Base-by-base conservation (phyloP, 129 eudicot genomes). In the Lonicera japonica region DNA sequence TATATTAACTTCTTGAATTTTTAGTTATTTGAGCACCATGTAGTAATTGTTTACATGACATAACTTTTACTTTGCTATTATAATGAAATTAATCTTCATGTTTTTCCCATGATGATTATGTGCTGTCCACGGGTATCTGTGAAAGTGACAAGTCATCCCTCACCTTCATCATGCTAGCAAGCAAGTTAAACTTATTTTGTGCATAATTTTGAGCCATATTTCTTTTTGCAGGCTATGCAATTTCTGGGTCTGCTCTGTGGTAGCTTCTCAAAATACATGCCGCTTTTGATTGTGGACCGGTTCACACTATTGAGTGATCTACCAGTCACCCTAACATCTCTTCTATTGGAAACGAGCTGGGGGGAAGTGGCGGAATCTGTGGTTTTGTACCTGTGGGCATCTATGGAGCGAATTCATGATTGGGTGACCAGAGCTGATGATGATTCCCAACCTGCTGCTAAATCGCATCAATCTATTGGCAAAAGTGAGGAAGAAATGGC, bases 221-320 rank as follows among this genome's bases (percentile, higher is more conserved):
- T 70, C 50, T 51, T 47, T 15, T 53, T 69, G 65, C 89, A 92
- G 98, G 96, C 89, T 63, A 75, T 92, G 43, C 95, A 69, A 52
- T 92, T 92, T 74, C 72, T 87, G 7, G 79, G 91, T 53, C 78
- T 92, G 72, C 58, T 92, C 61, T 68, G 84, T 13, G 99, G 99
- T 23, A 71, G 86, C 80, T 66, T 68, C 70, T 87, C 85, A 52
- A 87, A 82, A 17, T 92, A 85, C 46, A 92, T 80, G 99, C 96
- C 99, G 20, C 52, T 89, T 25, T 73, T 90, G 64, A 52, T 81
- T 34, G 77, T 82, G 52, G 83, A 88, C 70, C 81, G 63, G 18
- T 38, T 9, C 48, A 67, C 67, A 8, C 89, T 85, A 58, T 67
- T 92, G 64, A 69, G 79, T 51, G 99, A 92, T 75, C 85, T 87